These are phyloP conservation scores for Colletotrichum limetticola DNA, from an alignment of 2,329 filamentous ascomycete genomes.

Conservation along the genomic window DNA sequence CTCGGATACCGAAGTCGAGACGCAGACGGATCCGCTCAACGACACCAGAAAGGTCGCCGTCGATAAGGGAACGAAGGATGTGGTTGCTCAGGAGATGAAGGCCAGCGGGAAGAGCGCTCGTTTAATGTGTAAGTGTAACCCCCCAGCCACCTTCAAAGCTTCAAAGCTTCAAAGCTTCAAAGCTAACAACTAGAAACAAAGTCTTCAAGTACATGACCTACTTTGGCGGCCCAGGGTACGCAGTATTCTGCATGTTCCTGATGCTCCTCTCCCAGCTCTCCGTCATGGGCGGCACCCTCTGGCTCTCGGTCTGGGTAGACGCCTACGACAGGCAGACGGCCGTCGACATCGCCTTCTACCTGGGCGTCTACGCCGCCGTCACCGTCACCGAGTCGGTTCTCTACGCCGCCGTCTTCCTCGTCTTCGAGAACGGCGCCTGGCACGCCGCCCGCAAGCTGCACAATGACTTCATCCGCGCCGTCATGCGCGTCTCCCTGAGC, in stretches of 20 bases:
- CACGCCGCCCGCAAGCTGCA: slow-evolving; percentile 64
- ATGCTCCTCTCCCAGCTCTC: slow-evolving; percentile 54
- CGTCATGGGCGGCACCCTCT: slow-evolving; percentile 55
- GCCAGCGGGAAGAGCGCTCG: slow-evolving; percentile 57
- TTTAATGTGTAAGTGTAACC: slow-evolving; percentile 51
- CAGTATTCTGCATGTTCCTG: slow-evolving; percentile 49
- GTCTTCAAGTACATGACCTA: slow-evolving; percentile 63
- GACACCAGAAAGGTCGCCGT: slow-evolving; percentile 46
- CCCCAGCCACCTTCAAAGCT: not conserved
- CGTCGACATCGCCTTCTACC: slow-evolving; percentile 60
- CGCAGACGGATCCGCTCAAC: slow-evolving; percentile 43
- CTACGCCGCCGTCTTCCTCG: slow-evolving; percentile 53
- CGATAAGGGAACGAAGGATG: slow-evolving; percentile 51
- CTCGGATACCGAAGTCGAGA: slow-evolving; percentile 42
- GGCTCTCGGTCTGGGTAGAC: slow-evolving; percentile 66
- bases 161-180: slow-evolving; percentile 16
- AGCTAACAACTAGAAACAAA: slow-evolving; percentile 37
- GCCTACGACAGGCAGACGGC: slow-evolving; percentile 56
- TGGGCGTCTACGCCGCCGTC: slow-evolving; percentile 62
- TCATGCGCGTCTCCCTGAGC: slow-evolving; percentile 64
- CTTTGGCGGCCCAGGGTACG: slow-evolving; percentile 59
- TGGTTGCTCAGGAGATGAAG: slow-evolving; percentile 60
- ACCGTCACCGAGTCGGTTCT: slow-evolving; percentile 55
- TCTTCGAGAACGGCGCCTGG: slow-evolving; percentile 67
- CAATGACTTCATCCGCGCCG: slow-evolving; percentile 60